Percentiles rank a stretch among this genome's conserved stretches.
Evolutionary conservation across 2,329 filamentous ascomycete species (phyloP).

Genomic region (Talaromyces sp.): DNA sequence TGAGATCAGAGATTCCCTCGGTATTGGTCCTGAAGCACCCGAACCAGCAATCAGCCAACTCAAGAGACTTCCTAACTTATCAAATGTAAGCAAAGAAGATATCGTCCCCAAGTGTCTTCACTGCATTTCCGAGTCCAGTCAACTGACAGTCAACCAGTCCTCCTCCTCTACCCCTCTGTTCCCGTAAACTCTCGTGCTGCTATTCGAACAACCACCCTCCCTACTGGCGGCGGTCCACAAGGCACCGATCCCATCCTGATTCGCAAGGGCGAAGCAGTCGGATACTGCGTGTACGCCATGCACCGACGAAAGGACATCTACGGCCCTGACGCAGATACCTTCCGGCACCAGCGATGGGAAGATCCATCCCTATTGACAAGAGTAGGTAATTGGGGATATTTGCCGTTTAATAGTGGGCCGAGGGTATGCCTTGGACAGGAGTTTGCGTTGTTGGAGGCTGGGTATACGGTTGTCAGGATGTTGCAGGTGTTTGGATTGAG

Average conservation of each 20-base stretch:
- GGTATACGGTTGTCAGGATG: background rate
- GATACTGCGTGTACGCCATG: slow-evolving; percentile 69
- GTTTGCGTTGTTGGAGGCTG: background rate
- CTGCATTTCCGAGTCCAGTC: background rate
- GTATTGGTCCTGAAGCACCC: background rate
- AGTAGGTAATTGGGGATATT: background rate
- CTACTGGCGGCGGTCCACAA: slow-evolving; percentile 61
- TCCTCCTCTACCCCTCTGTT: slow-evolving; percentile 49
- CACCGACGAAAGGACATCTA: slow-evolving; percentile 62
- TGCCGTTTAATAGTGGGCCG: background rate
- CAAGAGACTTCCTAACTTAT: background rate
- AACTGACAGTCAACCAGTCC: slow-evolving; percentile 6
- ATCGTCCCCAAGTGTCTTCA: background rate
- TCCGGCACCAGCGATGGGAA: slow-evolving; percentile 17
- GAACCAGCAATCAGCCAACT: background rate
- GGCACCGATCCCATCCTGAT: slow-evolving; percentile 60
- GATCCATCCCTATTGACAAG: background rate
- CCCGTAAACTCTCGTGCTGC: slow-evolving; percentile 46
- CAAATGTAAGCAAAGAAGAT: background rate
- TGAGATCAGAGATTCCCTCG: background rate
- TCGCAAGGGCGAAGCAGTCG: slow-evolving; percentile 63
- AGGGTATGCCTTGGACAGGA: background rate
- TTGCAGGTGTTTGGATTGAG: background rate
- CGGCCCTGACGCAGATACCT: slow-evolving; percentile 43
- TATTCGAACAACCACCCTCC: slow-evolving; percentile 43